phyloP scores from a whole-genome alignment of 2,329 filamentous ascomycete genomes.

The Colletotrichum sidae region DNA sequence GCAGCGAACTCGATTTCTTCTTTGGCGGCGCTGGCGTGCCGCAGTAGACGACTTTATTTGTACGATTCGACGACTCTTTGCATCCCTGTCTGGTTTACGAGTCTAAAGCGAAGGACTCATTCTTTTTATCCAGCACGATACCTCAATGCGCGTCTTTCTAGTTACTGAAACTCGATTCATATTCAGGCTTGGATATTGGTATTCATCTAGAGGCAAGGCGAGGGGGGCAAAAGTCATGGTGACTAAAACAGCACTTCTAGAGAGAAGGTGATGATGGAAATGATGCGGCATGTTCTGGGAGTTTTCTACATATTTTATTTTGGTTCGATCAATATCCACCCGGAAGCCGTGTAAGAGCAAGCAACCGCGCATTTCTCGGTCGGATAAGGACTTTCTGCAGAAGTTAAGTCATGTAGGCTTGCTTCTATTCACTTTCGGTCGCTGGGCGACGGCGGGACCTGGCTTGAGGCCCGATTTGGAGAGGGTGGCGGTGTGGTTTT shows the following conservation, averaged over 20 bases:
- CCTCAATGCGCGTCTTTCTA: conserved; percentile 21
- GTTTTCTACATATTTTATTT: conserved; percentile 23
- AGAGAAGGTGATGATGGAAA: conserved; percentile 26
- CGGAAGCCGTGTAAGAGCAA: conserved; percentile 24
- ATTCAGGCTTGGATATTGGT: not conserved
- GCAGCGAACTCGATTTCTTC: conserved; percentile 84
- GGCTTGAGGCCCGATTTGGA: conserved; percentile 4
- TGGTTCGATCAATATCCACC: not conserved
- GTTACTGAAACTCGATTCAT: not conserved
- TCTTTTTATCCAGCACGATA: conserved; percentile 16
- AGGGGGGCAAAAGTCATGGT: conserved; percentile 13
- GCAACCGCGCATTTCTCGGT: conserved; percentile 4
- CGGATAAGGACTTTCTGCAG: conserved; percentile 15
- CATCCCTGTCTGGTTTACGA: not conserved
- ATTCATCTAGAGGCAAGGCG: conserved; percentile 15
- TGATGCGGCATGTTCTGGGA: conserved; percentile 30
- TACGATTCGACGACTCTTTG: conserved; percentile 10
- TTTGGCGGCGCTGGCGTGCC: conserved; percentile 51
- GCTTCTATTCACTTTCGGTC: conserved; percentile 22
- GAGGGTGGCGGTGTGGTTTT: not conserved
- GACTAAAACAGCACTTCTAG: conserved; percentile 19
- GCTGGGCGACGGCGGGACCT: conserved; percentile 18
- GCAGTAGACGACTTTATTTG: conserved; percentile 22
- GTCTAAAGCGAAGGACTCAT: not conserved
- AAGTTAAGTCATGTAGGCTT: not conserved